Evolutionary conservation across 352 stramenopile genomes (phyloP).

Genomic region (Globisporangium iwayamae): DNA sequence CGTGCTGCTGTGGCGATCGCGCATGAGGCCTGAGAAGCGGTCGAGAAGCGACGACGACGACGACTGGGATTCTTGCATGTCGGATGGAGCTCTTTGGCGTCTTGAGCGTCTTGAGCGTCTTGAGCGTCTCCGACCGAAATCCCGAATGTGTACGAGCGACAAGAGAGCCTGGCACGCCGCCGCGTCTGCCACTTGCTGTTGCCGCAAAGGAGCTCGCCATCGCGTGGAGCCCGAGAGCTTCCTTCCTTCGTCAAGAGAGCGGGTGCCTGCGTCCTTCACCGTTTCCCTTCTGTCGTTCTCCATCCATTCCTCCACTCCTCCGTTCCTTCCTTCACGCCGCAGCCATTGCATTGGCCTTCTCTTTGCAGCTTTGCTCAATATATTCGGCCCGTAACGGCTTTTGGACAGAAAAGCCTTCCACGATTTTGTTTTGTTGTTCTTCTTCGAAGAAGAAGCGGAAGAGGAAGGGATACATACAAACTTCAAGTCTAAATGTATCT

Average conservation of each 20-base stretch:
- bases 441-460: too few relatives aligned
- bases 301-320: too few relatives aligned
- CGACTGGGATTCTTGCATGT: conserved; percentile 1
- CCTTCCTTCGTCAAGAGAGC: background rate
- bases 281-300: too few relatives aligned
- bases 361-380: too few relatives aligned
- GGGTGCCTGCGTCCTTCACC: background rate
- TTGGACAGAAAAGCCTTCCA: too few relatives aligned
- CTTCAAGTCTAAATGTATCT: too few relatives aligned
- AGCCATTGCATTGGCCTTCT: too few relatives aligned
- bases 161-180: background rate
- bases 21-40: background rate
- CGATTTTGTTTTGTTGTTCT: too few relatives aligned
- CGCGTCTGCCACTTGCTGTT: background rate
- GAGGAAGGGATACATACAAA: too few relatives aligned
- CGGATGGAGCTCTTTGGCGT: background rate
- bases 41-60: background rate
- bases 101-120: background rate
- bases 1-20: conserved; percentile 1
- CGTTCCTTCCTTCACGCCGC: too few relatives aligned
- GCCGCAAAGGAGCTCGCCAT: background rate
- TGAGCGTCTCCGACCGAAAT: background rate
- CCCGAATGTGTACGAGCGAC: conserved; percentile 1
- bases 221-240: background rate
- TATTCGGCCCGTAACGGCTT: too few relatives aligned